These are phyloP conservation scores for Saprolegnia parasitica DNA, from an alignment of 352 stramenopile genomes.

Conservation along the genomic window DNA sequence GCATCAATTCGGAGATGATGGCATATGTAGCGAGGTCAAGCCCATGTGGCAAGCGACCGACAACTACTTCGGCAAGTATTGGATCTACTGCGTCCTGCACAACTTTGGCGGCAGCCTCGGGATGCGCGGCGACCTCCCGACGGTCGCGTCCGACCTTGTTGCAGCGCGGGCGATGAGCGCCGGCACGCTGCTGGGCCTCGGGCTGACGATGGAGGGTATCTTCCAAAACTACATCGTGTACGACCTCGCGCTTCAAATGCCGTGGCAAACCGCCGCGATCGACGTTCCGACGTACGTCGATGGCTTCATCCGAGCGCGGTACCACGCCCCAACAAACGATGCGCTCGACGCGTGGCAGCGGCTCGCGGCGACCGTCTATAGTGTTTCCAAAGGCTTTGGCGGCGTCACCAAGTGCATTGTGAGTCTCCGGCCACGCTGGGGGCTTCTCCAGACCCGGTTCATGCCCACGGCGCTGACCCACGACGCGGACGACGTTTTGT, in stretches of 20 bases:
- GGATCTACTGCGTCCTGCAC: conserved; percentile 79
- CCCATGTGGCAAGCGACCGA: conserved; percentile 65
- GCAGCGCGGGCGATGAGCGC: conserved; percentile 38
- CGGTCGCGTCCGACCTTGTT: conserved; percentile 46
- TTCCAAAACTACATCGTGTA: conserved; percentile 85
- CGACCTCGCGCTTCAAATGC: conserved; percentile 69
- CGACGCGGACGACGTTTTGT: conserved; percentile 47
- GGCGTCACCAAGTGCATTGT: conserved; percentile 72
- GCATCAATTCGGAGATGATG: no score
- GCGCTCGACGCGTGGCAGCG: conserved; percentile 49
- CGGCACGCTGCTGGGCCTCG: conserved; percentile 64
- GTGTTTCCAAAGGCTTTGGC: conserved; percentile 51
- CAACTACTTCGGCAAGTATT: conserved; percentile 74
- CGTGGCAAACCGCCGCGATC: conserved; percentile 44
- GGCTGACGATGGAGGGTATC: conserved; percentile 79
- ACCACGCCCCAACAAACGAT: conserved; percentile 41
- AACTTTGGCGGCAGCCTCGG: conserved; percentile 78
- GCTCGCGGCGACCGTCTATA: conserved; percentile 60
- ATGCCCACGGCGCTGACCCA: conserved; percentile 70
- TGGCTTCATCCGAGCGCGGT: conserved; percentile 47
- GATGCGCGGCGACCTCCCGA: conserved; percentile 64
- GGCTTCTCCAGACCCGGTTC: conserved; percentile 57
- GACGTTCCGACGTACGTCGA: conserved; percentile 47
- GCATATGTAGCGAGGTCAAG: conserved; percentile 54
- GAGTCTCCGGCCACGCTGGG: conserved; percentile 58